Percentiles rank a stretch among this genome's conserved stretches.
These are phyloP conservation scores for Mycena haematopus DNA, from an alignment of 768 basidiomycete species.

Conservation along the genomic window DNA sequence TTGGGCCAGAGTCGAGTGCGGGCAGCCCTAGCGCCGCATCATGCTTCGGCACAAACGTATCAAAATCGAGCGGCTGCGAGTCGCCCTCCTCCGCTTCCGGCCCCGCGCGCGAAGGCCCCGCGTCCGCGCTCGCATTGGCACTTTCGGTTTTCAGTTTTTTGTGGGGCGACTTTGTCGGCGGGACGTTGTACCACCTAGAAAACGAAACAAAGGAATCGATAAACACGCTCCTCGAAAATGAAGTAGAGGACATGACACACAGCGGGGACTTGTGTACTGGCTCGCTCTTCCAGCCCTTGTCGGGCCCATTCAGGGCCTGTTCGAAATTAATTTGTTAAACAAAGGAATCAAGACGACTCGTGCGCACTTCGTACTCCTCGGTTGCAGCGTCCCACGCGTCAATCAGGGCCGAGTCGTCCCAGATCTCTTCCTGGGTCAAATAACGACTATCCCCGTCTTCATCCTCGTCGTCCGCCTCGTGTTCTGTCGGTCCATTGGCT, in stretches of 20 bases:
- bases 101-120: not conserved
- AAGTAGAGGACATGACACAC: conserved; percentile 47
- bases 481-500: conserved; percentile 12
- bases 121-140: conserved; percentile 1
- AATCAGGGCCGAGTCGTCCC: conserved; percentile 86
- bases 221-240: not conserved
- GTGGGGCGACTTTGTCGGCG: conserved; percentile 41
- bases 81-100: conserved; percentile 44
- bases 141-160: conserved; percentile 29
- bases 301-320: conserved; percentile 64
- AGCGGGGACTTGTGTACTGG: conserved; percentile 74
- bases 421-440: conserved; percentile 76
- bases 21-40: conserved; percentile 62
- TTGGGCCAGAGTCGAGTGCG: conserved; percentile 14
- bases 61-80: conserved; percentile 70
- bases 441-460: conserved; percentile 63
- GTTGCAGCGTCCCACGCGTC: conserved; percentile 86
- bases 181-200: conserved; percentile 80
- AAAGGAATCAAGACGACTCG: conserved; percentile 13
- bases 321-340: not conserved
- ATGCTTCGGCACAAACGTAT: conserved; percentile 73
- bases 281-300: conserved; percentile 75
- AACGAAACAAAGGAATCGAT: conserved; percentile 6
- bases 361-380: conserved; percentile 73
- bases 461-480: conserved; percentile 39